Evolutionary conservation across 331 rosid genomes (phyloP).

Genomic region (Rhamnella rubrinervis): DNA sequence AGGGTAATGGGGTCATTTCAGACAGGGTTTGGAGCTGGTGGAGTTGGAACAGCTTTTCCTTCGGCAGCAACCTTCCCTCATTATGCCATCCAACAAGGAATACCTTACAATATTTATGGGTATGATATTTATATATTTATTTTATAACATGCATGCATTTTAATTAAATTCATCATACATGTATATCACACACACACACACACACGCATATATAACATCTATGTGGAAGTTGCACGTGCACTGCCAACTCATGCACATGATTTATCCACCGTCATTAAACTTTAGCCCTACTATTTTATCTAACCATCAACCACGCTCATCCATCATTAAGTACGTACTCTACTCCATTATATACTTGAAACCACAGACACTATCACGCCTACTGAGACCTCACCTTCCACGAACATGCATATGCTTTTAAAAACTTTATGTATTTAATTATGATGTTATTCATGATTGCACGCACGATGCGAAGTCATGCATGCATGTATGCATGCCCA

Average conservation of each 20-base stretch:
- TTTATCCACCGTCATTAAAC: constrained; percentile 19
- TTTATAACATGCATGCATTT: neutral
- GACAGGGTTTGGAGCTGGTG: constrained; percentile 67
- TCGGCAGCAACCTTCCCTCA: constrained; percentile 93
- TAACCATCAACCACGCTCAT: constrained; percentile 13
- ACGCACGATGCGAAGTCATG: neutral
- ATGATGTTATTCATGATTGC: neutral
- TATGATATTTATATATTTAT: constrained; percentile 20
- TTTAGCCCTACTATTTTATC: constrained; percentile 20
- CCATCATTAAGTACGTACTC: constrained; percentile 9
- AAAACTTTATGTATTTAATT: no score
- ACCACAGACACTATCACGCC: no score
- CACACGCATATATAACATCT: no score
- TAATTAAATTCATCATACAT: neutral
- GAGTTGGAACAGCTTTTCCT: constrained; percentile 71
- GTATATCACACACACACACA: neutral
- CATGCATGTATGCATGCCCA: neutral
- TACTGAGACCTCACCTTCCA: no score
- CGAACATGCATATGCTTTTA: no score
- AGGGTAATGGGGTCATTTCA: constrained; percentile 80
- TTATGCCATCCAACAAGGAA: constrained; percentile 98
- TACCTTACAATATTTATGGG: constrained; percentile 96
- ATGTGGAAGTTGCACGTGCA: constrained; percentile 40
- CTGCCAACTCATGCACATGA: constrained; percentile 54
- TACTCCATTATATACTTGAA: neutral